Percentiles rank a stretch among this genome's conserved stretches.
These are phyloP conservation scores for Avicennia marina DNA, from an alignment of 257 asterid genomes.

Conservation along the genomic window DNA sequence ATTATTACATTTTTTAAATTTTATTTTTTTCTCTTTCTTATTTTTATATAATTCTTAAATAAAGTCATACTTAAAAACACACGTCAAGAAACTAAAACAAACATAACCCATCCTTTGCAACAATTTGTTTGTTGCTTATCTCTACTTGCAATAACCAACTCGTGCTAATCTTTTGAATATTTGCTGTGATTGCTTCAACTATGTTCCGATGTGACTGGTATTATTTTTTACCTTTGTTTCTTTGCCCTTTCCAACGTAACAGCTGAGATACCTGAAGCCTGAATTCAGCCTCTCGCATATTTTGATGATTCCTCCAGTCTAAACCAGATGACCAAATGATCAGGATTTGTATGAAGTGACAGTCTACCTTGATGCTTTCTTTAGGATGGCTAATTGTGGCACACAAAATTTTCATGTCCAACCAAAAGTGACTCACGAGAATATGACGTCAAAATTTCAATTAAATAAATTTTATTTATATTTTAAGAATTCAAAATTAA, in stretches of 20 bases:
- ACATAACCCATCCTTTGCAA: too few relatives aligned
- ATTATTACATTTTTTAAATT: too few relatives aligned
- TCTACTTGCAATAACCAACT: constrained; percentile 22
- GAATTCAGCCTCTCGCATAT: constrained; percentile 73
- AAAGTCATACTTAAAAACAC: too few relatives aligned
- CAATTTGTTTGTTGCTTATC: constrained; percentile 18
- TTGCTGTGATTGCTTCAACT: constrained; percentile 34
- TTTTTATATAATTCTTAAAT: too few relatives aligned
- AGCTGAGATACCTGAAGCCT: constrained; percentile 93
- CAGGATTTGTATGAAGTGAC: constrained; percentile 60
- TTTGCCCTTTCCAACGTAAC: constrained; percentile 71
- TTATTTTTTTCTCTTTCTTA: too few relatives aligned
- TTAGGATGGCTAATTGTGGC: constrained; percentile 72
- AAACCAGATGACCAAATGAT: constrained; percentile 92
- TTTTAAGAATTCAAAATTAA: too few relatives aligned
- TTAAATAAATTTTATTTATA: too few relatives aligned
- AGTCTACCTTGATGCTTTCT: constrained; percentile 83
- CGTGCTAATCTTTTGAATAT: constrained; percentile 25
- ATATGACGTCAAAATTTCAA: too few relatives aligned
- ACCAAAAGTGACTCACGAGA: too few relatives aligned
- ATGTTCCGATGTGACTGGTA: constrained; percentile 58
- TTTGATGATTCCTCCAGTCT: constrained; percentile 85
- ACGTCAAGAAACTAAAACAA: too few relatives aligned
- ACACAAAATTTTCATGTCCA: too few relatives aligned
- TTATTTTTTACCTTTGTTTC: constrained; percentile 76